These are phyloP conservation scores for Aspergillus thermomutatus DNA, from an alignment of 2,329 filamentous ascomycete genomes.

Conservation along the genomic window DNA sequence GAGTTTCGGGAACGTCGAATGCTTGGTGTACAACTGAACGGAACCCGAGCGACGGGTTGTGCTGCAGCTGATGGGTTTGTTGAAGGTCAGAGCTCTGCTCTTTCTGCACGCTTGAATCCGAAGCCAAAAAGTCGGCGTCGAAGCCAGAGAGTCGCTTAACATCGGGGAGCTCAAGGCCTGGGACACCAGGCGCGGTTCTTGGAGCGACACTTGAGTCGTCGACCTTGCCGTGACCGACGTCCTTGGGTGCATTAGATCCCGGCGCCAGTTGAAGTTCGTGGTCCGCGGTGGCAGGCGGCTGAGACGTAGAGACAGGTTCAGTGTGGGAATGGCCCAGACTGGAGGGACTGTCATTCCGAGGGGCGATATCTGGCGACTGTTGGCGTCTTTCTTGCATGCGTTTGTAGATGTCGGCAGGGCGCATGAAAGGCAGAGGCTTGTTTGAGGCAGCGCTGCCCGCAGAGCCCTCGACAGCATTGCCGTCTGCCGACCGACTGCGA, in stretches of 20 bases:
- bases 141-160: constrained; percentile 43
- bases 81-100: constrained; percentile 10
- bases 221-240: background rate
- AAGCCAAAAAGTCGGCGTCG: constrained; percentile 25
- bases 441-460: constrained; percentile 28
- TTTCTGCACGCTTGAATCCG: constrained; percentile 12
- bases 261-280: constrained; percentile 3
- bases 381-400: constrained; percentile 60
- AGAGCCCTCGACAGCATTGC: constrained; percentile 1
- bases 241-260: background rate
- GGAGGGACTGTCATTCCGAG: constrained; percentile 56
- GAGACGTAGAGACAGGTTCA: background rate
- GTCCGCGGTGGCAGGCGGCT: constrained; percentile 3
- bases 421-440: constrained; percentile 62
- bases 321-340: constrained; percentile 4
- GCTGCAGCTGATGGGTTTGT: constrained; percentile 39
- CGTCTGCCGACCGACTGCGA: constrained; percentile 25
- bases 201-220: background rate
- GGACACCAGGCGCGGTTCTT: constrained; percentile 9
- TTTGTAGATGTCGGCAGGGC: constrained; percentile 75
- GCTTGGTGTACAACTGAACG: constrained; percentile 61
- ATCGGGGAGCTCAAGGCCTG: constrained; percentile 37
- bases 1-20: constrained; percentile 58
- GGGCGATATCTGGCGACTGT: constrained; percentile 56
- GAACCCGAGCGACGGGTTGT: constrained; percentile 55